A percentile compares a stretch with the other conserved stretches of the same genome.
phyloP scores from a whole-genome alignment of 2,329 filamentous ascomycete species.

The Aureobasidium sp. region DNA sequence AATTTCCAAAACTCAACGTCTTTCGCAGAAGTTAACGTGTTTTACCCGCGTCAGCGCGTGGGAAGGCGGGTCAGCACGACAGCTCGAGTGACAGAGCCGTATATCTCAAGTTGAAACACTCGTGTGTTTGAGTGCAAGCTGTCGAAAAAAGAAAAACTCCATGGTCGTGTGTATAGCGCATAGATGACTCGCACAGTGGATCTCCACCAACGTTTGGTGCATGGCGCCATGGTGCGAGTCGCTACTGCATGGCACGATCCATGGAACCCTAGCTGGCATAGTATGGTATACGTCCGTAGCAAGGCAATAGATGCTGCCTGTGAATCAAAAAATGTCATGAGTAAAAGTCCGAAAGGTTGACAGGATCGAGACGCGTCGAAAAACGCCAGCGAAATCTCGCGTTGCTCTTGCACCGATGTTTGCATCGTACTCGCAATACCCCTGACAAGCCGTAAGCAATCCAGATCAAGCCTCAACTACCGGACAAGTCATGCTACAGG shows the following conservation, averaged over 20 bases:
- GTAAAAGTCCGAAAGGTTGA: neutral
- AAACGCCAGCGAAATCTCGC: neutral
- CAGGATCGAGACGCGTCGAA: neutral
- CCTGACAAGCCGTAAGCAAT: neutral
- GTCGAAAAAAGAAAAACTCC: neutral
- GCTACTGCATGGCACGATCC: neutral
- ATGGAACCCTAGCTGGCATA: neutral
- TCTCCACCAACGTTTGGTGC: neutral
- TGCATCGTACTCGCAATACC: neutral
- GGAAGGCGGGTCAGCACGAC: neutral
- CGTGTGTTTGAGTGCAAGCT: neutral
- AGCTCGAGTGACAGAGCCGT: neutral
- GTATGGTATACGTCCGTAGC: neutral
- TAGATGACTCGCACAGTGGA: neutral
- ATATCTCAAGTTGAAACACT: neutral
- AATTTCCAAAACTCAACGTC: neutral
- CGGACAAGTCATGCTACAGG: neutral
- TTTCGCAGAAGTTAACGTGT: constrained; percentile 1
- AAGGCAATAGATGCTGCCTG: neutral
- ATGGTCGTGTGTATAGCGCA: neutral
- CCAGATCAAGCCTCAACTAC: constrained; percentile 5
- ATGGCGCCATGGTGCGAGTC: neutral
- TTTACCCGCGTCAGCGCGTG: neutral
- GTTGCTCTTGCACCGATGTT: neutral
- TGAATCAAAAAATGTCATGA: neutral